Percentiles rank a stretch among this genome's conserved stretches.
phyloP scores from a whole-genome alignment of 208 protist species.

The Vickermania spadyakhi region DNA sequence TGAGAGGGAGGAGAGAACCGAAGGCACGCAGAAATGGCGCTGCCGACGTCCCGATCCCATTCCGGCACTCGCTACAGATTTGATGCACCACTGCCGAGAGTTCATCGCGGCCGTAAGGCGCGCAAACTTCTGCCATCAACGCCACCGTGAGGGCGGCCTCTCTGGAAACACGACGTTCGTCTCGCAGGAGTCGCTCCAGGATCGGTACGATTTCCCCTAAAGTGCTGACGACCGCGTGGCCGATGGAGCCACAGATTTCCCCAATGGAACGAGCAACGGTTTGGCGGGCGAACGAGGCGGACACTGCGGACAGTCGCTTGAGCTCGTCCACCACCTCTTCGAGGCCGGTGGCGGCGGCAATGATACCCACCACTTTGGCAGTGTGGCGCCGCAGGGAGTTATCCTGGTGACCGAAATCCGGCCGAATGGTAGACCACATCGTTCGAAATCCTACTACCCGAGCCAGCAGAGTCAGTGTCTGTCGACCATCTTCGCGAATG shows the following conservation, averaged over 20 bases:
- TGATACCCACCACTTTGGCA: slow-evolving; percentile 96
- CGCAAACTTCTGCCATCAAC: slow-evolving; percentile 94
- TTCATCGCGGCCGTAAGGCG: slow-evolving; percentile 98
- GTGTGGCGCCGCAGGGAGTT: slow-evolving; percentile 98
- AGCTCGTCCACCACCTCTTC: slow-evolving; percentile 95
- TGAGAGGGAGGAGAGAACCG: slow-evolving; percentile 98
- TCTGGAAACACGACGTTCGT: slow-evolving; percentile 93
- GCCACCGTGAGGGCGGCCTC: slow-evolving; percentile 95
- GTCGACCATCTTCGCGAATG: slow-evolving; percentile 97
- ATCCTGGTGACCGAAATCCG: slow-evolving; percentile 97
- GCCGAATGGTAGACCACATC: slow-evolving; percentile 97
- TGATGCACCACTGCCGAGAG: slow-evolving; percentile 94
- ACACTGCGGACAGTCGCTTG: slow-evolving; percentile 94
- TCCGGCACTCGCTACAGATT: slow-evolving; percentile 92
- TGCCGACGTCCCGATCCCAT: slow-evolving; percentile 92
- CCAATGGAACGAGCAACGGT: slow-evolving; percentile 97
- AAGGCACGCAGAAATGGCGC: slow-evolving; percentile 98
- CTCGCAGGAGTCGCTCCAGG: slow-evolving; percentile 93
- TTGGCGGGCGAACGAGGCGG: slow-evolving; percentile 96
- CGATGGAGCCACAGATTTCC: slow-evolving; percentile 96
- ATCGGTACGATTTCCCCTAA: slow-evolving; percentile 93
- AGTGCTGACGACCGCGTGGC: slow-evolving; percentile 96
- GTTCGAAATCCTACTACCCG: slow-evolving; percentile 97
- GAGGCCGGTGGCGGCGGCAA: slow-evolving; percentile 95
- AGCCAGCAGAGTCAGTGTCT: slow-evolving; percentile 98